Percentiles rank a stretch among this genome's conserved stretches.
phyloP scores from a whole-genome alignment of 768 basidiomycete genomes.

The Pisolithus marmoratus region DNA sequence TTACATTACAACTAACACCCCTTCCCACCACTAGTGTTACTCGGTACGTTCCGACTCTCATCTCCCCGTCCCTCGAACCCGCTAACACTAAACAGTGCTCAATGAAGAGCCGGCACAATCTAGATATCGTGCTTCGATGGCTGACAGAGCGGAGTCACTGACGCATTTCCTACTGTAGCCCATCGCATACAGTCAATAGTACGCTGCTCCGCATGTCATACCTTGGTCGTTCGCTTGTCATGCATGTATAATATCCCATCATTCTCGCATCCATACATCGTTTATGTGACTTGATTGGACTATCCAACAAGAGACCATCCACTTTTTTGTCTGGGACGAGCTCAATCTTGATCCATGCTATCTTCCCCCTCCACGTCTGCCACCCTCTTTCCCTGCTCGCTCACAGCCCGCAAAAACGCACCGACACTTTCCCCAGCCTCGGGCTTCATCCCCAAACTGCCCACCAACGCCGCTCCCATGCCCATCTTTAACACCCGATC shows the following conservation, averaged over 20 bases:
- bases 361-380: slow-evolving; percentile 30
- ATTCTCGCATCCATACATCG: too few species aligned
- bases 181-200: too few species aligned
- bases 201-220: background rate
- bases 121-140: slow-evolving; percentile 93
- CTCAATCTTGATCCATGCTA: slow-evolving; percentile 76
- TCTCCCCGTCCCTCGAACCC: background rate
- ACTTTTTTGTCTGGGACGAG: too few species aligned
- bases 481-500: slow-evolving; percentile 85
- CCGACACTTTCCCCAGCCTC: slow-evolving; percentile 75
- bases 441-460: slow-evolving; percentile 75
- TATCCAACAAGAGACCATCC: too few species aligned
- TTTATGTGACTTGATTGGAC: too few species aligned
- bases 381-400: slow-evolving; percentile 60
- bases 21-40: slow-evolving; percentile 52
- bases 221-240: background rate
- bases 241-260: background rate
- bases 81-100: slow-evolving; percentile 59
- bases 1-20: background rate
- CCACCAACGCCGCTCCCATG: slow-evolving; percentile 66
- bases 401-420: slow-evolving; percentile 76
- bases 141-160: slow-evolving; percentile 70
- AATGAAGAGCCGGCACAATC: slow-evolving; percentile 93
- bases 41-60: slow-evolving; percentile 46
- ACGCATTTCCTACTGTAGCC: background rate